These are phyloP conservation scores for Nakaseomyces sp. DNA, from an alignment of 1,139 yeast species.

Conservation along the genomic window DNA sequence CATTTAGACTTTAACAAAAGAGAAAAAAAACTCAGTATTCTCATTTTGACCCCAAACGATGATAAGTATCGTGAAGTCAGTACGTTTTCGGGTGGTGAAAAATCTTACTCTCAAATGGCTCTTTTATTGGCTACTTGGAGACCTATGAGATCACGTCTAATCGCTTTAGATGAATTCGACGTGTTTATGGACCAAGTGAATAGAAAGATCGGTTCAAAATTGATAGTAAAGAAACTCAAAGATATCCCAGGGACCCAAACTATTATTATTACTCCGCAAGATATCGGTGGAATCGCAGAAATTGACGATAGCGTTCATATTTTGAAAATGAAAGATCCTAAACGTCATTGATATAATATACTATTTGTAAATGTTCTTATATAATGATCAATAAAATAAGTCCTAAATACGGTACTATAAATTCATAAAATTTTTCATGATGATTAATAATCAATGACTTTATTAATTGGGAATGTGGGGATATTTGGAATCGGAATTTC, in stretches of 20 bases:
- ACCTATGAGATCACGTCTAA: constrained; percentile 75
- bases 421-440: background rate
- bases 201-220: constrained; percentile 66
- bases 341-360: constrained; percentile 23
- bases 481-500: constrained; percentile 63
- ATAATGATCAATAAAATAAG: too few species aligned
- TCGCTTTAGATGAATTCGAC: constrained; percentile 95
- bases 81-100: constrained; percentile 93
- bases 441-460: constrained; percentile 32
- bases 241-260: constrained; percentile 63
- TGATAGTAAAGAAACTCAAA: constrained; percentile 61
- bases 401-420: too few species aligned
- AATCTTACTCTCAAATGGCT: constrained; percentile 87
- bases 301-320: constrained; percentile 59
- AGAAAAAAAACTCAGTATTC: constrained; percentile 43
- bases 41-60: constrained; percentile 51
- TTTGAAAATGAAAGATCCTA: constrained; percentile 49
- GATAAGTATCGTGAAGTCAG: constrained; percentile 60
- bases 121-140: constrained; percentile 86
- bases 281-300: constrained; percentile 69
- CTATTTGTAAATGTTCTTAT: too few species aligned
- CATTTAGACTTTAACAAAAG: constrained; percentile 52
- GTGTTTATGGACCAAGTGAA: constrained; percentile 96
- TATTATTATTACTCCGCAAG: constrained; percentile 91
- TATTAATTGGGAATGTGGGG: constrained; percentile 48